These are phyloP conservation scores for Kuraishia ogatae DNA, from an alignment of 805 yeast species.

Conservation along the genomic window DNA sequence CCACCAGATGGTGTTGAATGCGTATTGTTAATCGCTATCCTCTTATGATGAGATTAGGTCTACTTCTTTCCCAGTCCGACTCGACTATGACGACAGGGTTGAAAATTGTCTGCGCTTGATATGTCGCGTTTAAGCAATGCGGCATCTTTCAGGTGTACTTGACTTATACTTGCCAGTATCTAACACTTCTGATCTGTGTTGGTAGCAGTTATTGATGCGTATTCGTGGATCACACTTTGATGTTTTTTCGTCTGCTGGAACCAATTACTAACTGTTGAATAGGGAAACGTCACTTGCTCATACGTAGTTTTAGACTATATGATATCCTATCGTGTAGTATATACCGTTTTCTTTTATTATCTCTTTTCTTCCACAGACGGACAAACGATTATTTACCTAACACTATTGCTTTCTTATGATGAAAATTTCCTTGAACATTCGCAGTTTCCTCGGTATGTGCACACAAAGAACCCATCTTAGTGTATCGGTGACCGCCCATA, in stretches of 20 bases:
- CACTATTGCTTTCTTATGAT: slow-evolving; percentile 41
- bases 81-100: slow-evolving; percentile 92
- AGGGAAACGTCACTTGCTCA: neutral
- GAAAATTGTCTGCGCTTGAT: slow-evolving; percentile 37
- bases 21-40: neutral
- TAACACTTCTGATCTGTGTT: slow-evolving; percentile 46
- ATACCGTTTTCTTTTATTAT: neutral
- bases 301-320: neutral
- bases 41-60: slow-evolving; percentile 25
- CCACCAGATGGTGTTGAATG: neutral
- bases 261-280: neutral
- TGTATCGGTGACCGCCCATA: slow-evolving; percentile 78
- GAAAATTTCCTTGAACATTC: slow-evolving; percentile 76
- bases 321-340: neutral
- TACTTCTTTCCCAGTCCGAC: slow-evolving; percentile 88
- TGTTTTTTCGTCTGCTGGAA: neutral
- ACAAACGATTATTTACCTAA: neutral
- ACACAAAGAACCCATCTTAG: slow-evolving; percentile 78
- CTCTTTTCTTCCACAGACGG: too few species aligned
- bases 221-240: neutral
- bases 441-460: slow-evolving; percentile 94
- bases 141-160: slow-evolving; percentile 17
- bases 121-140: slow-evolving; percentile 18
- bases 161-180: slow-evolving; percentile 88
- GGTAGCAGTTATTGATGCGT: too few species aligned